Evolutionary conservation across 2,329 filamentous ascomycete species (phyloP).

Genomic region (Botryotinia narcissicola): DNA sequence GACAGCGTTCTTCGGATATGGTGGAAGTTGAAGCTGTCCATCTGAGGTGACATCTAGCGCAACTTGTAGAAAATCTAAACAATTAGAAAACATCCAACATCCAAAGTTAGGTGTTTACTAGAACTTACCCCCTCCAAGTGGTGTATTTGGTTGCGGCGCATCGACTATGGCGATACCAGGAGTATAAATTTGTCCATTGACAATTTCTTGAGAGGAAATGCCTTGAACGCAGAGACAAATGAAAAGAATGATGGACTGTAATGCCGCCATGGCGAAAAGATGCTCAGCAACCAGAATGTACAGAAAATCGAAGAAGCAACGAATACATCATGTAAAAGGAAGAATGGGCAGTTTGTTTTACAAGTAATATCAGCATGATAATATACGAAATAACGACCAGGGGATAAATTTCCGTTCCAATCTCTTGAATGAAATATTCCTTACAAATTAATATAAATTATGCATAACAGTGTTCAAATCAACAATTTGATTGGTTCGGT

Average conservation of each 20-base stretch:
- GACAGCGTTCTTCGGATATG: constrained; percentile 51
- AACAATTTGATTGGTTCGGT: constrained; percentile 3
- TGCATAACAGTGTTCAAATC: constrained; percentile 22
- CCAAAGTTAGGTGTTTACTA: background rate
- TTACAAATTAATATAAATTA: constrained; percentile 16
- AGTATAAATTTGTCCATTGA: constrained; percentile 66
- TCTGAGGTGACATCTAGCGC: constrained; percentile 66
- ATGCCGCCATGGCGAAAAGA: constrained; percentile 19
- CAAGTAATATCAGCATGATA: constrained; percentile 16
- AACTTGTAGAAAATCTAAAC: constrained; percentile 53
- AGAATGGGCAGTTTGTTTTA: constrained; percentile 8
- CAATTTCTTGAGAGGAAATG: constrained; percentile 50
- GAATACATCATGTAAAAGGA: constrained; percentile 9
- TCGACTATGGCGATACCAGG: constrained; percentile 66
- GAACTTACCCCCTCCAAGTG: constrained; percentile 58
- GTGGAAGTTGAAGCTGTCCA: constrained; percentile 59
- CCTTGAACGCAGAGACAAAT: constrained; percentile 26
- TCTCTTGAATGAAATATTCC: background rate
- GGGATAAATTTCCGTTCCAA: constrained; percentile 10
- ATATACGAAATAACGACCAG: constrained; percentile 16
- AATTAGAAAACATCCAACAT: constrained; percentile 20
- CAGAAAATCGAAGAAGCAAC: background rate
- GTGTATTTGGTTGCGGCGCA: constrained; percentile 63
- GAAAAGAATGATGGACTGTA: constrained; percentile 24
- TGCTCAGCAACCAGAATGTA: background rate